A percentile compares a stretch with the other conserved stretches of the same genome.
These are phyloP conservation scores for Staphylotrichum longicolle DNA, from an alignment of 495 filamentous ascomycete species.

Conservation along the genomic window DNA sequence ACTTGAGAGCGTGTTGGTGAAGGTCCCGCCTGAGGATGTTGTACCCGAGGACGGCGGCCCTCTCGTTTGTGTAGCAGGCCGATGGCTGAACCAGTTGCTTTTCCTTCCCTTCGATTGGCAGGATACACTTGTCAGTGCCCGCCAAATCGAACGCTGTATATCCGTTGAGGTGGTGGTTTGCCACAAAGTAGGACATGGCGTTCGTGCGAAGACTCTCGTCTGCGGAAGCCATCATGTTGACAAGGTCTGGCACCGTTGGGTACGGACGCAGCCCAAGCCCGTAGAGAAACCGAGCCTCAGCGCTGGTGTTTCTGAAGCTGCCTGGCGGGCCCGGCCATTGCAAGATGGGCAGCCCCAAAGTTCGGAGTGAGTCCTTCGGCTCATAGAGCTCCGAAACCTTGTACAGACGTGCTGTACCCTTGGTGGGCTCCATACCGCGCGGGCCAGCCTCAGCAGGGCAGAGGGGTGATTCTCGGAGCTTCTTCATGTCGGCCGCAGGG, in stretches of 20 bases:
- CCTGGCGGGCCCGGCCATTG: conserved; percentile 74
- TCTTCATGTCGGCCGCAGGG: conserved; percentile 74
- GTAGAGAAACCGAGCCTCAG: conserved; percentile 70
- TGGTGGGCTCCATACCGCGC: conserved; percentile 41
- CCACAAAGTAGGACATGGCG: conserved; percentile 79
- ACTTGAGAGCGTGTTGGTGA: conserved; percentile 69
- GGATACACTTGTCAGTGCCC: conserved; percentile 58
- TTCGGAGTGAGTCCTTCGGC: conserved; percentile 67
- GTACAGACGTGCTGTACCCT: conserved; percentile 56
- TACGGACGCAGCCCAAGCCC: conserved; percentile 66
- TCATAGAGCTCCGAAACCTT: conserved; percentile 83
- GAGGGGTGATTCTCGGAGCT: conserved; percentile 70
- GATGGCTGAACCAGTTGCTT: conserved; percentile 64
- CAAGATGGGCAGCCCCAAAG: conserved; percentile 71
- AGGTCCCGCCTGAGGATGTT: conserved; percentile 70
- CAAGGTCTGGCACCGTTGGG: conserved; percentile 66
- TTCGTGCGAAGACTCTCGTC: conserved; percentile 58
- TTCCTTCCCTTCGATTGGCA: conserved; percentile 67
- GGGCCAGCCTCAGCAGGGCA: conserved; percentile 73
- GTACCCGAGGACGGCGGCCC: conserved; percentile 74
- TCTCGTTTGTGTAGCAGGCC: conserved; percentile 78
- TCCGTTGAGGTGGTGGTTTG: conserved; percentile 70
- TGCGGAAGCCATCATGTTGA: conserved; percentile 70
- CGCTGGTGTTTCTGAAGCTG: conserved; percentile 56
- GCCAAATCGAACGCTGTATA: conserved; percentile 63